Evolutionary conservation across 148 eudicot genomes (phyloP).

Genomic region (Chenopodium formosanum): DNA sequence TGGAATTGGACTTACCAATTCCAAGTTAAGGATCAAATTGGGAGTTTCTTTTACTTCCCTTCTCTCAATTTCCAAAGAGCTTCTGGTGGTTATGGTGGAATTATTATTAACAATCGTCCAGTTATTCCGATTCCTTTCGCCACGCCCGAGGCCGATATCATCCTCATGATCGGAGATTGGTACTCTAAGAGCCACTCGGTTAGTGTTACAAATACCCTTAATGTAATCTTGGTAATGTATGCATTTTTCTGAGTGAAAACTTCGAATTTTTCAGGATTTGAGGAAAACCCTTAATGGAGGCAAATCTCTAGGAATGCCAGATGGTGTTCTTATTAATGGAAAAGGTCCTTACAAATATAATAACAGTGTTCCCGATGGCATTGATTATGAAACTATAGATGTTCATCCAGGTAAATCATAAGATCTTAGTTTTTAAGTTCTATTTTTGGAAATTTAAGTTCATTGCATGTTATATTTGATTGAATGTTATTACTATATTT

Average conservation of each 20-base stretch:
- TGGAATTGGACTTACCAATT: slow-evolving; percentile 98
- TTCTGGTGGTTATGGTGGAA: slow-evolving; percentile 78
- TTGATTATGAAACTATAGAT: slow-evolving; percentile 74
- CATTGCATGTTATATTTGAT: not conserved
- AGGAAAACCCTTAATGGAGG: slow-evolving; percentile 77
- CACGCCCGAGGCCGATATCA: slow-evolving; percentile 66
- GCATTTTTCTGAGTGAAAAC: not conserved
- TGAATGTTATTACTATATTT: not conserved
- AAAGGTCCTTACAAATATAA: slow-evolving; percentile 93
- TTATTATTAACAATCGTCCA: slow-evolving; percentile 56
- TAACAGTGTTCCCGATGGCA: slow-evolving; percentile 82
- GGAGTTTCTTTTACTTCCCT: slow-evolving; percentile 95
- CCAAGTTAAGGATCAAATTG: slow-evolving; percentile 97
- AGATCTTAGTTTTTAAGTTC: not conserved
- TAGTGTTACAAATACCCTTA: slow-evolving; percentile 21
- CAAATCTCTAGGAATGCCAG: slow-evolving; percentile 88
- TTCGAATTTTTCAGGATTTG: slow-evolving; percentile 49
- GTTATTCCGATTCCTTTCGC: slow-evolving; percentile 85
- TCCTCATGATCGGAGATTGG: slow-evolving; percentile 88
- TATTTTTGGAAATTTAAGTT: not conserved
- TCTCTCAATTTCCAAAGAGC: slow-evolving; percentile 88
- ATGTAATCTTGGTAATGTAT: not conserved
- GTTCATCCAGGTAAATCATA: slow-evolving; percentile 71
- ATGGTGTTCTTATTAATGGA: slow-evolving; percentile 95
- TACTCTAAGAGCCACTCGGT: slow-evolving; percentile 84